These are phyloP conservation scores for Sugiyamaella grinbergsii DNA, from an alignment of 1,139 yeast species.

Conservation along the genomic window DNA sequence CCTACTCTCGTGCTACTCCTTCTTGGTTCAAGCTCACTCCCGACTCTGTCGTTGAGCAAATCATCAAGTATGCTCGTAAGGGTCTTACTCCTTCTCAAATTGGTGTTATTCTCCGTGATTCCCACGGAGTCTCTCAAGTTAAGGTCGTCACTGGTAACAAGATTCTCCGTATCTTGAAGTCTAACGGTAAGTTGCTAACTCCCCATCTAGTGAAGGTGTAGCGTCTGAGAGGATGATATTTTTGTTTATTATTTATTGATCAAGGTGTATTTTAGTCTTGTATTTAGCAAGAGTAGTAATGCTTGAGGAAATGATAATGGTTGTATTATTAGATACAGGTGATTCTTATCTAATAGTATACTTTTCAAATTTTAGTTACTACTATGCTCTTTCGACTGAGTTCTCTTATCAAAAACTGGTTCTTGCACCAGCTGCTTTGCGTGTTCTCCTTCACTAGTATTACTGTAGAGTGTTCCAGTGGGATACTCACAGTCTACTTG, in stretches of 20 bases:
- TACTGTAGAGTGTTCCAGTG: background rate
- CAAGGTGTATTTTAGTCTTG: background rate
- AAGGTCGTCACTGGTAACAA: conserved; percentile 98
- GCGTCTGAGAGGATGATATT: background rate
- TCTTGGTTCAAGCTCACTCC: conserved; percentile 98
- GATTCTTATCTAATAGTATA: conserved; percentile 2
- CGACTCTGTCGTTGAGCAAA: conserved; percentile 96
- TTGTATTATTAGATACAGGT: conserved; percentile 3
- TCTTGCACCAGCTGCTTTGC: background rate
- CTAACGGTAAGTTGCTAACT: conserved; percentile 68
- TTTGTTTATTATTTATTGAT: background rate
- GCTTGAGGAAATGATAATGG: background rate
- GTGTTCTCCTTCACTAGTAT: conserved; percentile 1
- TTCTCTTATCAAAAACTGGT: no score
- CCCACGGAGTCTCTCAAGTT: conserved; percentile 99
- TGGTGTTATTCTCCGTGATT: conserved; percentile 99
- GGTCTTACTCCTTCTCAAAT: conserved; percentile 99
- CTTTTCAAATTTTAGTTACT: background rate
- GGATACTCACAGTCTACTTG: conserved; percentile 21
- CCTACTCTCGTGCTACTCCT: conserved; percentile 99
- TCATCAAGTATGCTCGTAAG: conserved; percentile 99
- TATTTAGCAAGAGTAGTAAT: background rate
- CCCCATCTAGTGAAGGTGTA: conserved; percentile 10
- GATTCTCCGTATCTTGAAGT: conserved; percentile 97
- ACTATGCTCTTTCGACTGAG: background rate